A percentile compares a stretch with the other conserved stretches of the same genome.
These are phyloP conservation scores for Blastobotrys attinorum DNA, from an alignment of 805 yeast species.

Conservation along the genomic window DNA sequence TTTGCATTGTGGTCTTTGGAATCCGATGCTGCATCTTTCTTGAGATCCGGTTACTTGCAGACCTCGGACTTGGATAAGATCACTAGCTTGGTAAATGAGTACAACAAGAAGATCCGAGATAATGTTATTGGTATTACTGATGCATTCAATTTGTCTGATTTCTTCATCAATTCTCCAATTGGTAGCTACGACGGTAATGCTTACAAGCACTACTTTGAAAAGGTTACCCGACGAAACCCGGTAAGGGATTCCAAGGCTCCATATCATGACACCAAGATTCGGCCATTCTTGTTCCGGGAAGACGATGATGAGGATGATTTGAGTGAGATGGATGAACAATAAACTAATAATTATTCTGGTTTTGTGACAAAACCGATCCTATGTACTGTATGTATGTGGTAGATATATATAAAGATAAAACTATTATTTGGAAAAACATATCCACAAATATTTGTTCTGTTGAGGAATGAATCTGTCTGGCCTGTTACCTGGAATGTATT, in stretches of 20 bases:
- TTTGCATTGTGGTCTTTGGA: slow-evolving; percentile 64
- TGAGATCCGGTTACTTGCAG: slow-evolving; percentile 52
- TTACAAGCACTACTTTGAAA: slow-evolving; percentile 64
- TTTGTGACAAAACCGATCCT: too few relatives aligned
- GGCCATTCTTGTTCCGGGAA: slow-evolving; percentile 29
- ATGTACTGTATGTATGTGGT: too few relatives aligned
- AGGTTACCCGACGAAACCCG: slow-evolving; percentile 47
- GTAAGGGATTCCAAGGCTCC: slow-evolving; percentile 46
- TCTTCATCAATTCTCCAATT: slow-evolving; percentile 70
- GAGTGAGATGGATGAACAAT: background rate
- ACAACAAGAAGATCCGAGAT: slow-evolving; percentile 49
- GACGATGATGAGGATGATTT: slow-evolving; percentile 18
- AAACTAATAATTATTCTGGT: too few relatives aligned
- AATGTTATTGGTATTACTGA: slow-evolving; percentile 75
- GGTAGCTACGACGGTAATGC: slow-evolving; percentile 79
- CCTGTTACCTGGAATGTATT: too few relatives aligned
- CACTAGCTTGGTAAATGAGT: slow-evolving; percentile 36
- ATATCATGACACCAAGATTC: slow-evolving; percentile 35
- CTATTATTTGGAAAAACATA: too few relatives aligned
- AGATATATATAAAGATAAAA: too few relatives aligned
- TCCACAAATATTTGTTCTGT: too few relatives aligned
- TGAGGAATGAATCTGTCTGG: too few relatives aligned
- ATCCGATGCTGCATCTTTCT: slow-evolving; percentile 60
- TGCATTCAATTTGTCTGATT: slow-evolving; percentile 74
- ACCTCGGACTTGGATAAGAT: slow-evolving; percentile 39